Evolutionary conservation across 2,329 filamentous ascomycete species (phyloP), one percentile per base, ranked within the genome.

Genomic region (Macrophomina phaseolina): DNA sequence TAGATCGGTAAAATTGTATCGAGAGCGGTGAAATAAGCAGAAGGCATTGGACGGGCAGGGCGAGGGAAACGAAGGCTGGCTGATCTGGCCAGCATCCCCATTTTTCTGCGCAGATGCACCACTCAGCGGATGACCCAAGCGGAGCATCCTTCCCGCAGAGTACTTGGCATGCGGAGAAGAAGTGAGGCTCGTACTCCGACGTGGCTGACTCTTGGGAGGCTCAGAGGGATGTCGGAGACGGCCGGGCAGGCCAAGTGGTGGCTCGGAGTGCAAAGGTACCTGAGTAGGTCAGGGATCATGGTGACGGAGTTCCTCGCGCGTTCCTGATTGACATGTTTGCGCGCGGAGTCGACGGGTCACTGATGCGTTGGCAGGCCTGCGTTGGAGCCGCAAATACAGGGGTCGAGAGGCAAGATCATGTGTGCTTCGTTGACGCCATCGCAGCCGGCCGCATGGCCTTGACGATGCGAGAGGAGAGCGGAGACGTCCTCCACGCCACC

Each of bases 241-340:
- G 40, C 56, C 56, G 16, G 12, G 2, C 30, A 28, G 14, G 40
- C 49, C 28, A 5, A 60, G 38, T 11, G 16, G 55, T 45, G 38
- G 11, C 11, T 34, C 14, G 16, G 40, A 36, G 36, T 11, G 23
- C 30, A 45, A 38, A 62, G 58, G 58, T 62, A 62, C 58, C 45
- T 62, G 58, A 51, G 58, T n/a, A 49, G 28, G n/a, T 45, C 45
- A 49, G 58, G 58, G 58, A 49, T 49, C 30, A 30, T 9, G 9
- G 56, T 23, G 38, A 16, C 23, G 14, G 38, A 32, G 11, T 32
- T 36, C 38, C 23, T 42, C 16, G 40, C 40, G 40, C 30, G 58
- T 62, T 28, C 58, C 58, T 62, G 58, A 38, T 49, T 49, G 45
- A 61, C 58, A 62, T 62, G 58, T 62, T 62, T 62, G 58, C 58